Conservation (phyloP, 805 yeast genomes). For the Candida michaelii region DNA sequence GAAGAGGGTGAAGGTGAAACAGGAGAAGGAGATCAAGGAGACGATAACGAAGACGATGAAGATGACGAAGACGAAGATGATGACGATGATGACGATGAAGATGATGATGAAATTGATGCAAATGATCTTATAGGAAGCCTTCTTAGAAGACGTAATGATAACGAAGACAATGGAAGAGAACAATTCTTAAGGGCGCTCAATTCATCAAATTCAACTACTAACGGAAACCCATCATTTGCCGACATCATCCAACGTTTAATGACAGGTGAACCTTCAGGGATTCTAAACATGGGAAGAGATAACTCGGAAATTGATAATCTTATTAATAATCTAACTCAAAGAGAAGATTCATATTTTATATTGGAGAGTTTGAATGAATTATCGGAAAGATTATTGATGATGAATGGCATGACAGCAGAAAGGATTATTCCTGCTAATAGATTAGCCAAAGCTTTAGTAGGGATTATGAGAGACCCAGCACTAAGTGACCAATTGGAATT, state of each 20-base stretch:
- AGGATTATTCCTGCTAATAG: constrained; percentile 60
- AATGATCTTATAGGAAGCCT: constrained; percentile 23
- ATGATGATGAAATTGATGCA: constrained; percentile 14
- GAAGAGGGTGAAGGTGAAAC: constrained; percentile 12
- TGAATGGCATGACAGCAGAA: constrained; percentile 62
- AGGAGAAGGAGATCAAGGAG: constrained; percentile 13
- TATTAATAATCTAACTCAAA: constrained; percentile 37
- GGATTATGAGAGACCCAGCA: constrained; percentile 55
- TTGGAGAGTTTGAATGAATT: constrained; percentile 66
- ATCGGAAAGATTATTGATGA: constrained; percentile 65
- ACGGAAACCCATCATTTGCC: constrained; percentile 22
- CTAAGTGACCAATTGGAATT: constrained; percentile 70
- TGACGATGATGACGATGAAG: constrained; percentile 13
- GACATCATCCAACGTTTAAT: constrained; percentile 36
- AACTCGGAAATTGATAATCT: constrained; percentile 33
- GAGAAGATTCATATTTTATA: constrained; percentile 59
- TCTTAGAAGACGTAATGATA: constrained; percentile 14
- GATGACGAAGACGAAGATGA: constrained; percentile 22
- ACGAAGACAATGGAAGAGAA: constrained; percentile 19
- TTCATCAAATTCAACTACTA: constrained; percentile 9
- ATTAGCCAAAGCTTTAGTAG: constrained; percentile 54
- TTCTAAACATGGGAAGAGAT: constrained; percentile 22
- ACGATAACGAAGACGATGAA: constrained; percentile 16
- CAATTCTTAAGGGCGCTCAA: constrained; percentile 30
- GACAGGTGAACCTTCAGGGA: constrained; percentile 22